A percentile compares a stretch with the other conserved stretches of the same genome.
Conservation (phyloP, 2,329 filamentous ascomycete genomes). For the Aspergillus luchuensis region DNA sequence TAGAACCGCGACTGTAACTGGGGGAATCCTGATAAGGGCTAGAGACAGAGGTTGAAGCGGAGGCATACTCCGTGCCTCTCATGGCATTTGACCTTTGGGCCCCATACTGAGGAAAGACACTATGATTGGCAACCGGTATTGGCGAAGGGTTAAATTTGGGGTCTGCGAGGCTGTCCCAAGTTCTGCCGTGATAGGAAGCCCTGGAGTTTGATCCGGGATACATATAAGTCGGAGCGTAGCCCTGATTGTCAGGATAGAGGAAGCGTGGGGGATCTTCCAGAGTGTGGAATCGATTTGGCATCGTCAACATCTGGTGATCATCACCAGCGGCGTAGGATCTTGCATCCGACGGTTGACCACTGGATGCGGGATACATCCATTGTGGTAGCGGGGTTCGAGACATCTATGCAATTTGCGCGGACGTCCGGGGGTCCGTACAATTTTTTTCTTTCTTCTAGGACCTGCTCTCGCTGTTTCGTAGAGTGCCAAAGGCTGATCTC, state of each 20-base stretch:
- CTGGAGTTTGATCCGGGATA: conserved; percentile 18
- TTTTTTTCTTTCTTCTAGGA: neutral
- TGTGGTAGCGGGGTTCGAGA: conserved; percentile 33
- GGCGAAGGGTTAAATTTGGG: conserved; percentile 27
- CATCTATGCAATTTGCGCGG: conserved; percentile 29
- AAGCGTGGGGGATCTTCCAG: conserved; percentile 30
- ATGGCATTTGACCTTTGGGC: conserved; percentile 23
- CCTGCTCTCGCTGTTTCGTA: neutral
- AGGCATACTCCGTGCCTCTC: conserved; percentile 19
- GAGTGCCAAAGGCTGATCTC: neutral
- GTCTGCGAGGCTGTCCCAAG: conserved; percentile 22
- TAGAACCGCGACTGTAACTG: conserved; percentile 27
- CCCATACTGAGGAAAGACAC: conserved; percentile 20
- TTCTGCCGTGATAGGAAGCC: conserved; percentile 20
- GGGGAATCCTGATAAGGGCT: conserved; percentile 26
- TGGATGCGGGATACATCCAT: conserved; percentile 30
- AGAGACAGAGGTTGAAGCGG: conserved; percentile 14
- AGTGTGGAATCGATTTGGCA: conserved; percentile 21
- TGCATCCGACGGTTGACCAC: conserved; percentile 25
- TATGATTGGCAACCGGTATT: conserved; percentile 23
- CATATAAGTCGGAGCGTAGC: conserved; percentile 22
- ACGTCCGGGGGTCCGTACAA: conserved; percentile 2
- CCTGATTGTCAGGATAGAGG: conserved; percentile 21
- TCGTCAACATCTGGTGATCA: conserved; percentile 17
- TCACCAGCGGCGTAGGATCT: conserved; percentile 18